Conservation (phyloP, 2,329 filamentous ascomycete genomes). For the Colletotrichum graminicola region DNA sequence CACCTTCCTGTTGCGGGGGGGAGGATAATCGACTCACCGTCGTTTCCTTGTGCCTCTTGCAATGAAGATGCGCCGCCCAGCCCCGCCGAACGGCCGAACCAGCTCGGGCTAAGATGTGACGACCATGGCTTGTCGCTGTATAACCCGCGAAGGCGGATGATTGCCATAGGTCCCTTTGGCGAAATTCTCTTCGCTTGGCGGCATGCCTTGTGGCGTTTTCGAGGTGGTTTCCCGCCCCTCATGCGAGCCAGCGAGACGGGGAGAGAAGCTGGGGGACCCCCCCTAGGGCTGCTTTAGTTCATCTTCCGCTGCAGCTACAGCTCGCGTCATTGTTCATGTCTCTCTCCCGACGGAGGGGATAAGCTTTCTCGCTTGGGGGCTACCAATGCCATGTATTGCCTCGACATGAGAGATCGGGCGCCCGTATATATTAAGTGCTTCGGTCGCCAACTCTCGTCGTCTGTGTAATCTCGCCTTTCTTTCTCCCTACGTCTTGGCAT, state of each 20-base stretch:
- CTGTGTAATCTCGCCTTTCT: background rate
- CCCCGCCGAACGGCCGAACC: background rate
- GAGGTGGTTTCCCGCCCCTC: conserved; percentile 3
- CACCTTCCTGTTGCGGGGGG: conserved; percentile 18
- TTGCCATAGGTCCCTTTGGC: background rate
- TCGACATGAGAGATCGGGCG: background rate
- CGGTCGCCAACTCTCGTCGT: background rate
- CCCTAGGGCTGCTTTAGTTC: background rate
- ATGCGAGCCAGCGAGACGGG: background rate
- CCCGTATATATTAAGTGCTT: conserved; percentile 21
- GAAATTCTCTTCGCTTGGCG: background rate
- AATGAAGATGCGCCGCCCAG: background rate
- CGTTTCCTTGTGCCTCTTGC: background rate
- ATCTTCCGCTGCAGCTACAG: conserved; percentile 8
- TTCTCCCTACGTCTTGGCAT: background rate
- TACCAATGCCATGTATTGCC: background rate
- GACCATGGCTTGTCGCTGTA: background rate
- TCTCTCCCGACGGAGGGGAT: conserved; percentile 16
- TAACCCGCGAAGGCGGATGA: background rate
- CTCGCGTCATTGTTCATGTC: conserved; percentile 17
- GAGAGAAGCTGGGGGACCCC: background rate
- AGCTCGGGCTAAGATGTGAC: background rate
- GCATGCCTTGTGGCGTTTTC: conserved; percentile 22
- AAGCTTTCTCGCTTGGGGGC: conserved; percentile 7
- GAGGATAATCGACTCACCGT: background rate